Evolutionary conservation across 805 yeast species (phyloP), one percentile per base, ranked within the genome.

Genomic region (Wickerhamomyces mucosus): DNA sequence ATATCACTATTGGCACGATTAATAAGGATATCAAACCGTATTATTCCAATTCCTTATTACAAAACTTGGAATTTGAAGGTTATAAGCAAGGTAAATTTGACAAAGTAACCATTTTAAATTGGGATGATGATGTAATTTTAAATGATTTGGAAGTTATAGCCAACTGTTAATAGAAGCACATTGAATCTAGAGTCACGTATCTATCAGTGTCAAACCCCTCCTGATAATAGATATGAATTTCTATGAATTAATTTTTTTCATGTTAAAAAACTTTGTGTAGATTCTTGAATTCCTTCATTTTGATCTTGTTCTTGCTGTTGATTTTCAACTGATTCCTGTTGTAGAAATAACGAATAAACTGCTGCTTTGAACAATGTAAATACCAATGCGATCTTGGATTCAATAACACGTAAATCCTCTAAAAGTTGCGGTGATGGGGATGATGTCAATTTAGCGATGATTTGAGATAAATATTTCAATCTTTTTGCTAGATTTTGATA

Each of bases 1-100:
- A 88, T 50, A 69, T 86, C 26, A 88, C 96, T 0, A 47, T 84
- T 11, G 95, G 88, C 0, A 70, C 83, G 0, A 46, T 58, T 2
- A 43, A 59, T 2, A 58, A 59, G 1, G 54, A 55, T 0, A 59
- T 68, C 4, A 59, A 53, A 31, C 75, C 92, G 0, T 50, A 59
- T 16, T 69, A 72, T 40, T 69, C 88, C 2, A 75, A 77, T 38
- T 40, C 35, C 4, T 34, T 65, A 18, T 58, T 63, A 13, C 40
- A 48, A 21, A 33, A 29, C 22, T 35, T 42, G 6, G 31, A 37
- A 3, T 30, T 30, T 19, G 28, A 25, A 3, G 34, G 34, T 23
- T 25, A 26, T 1, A 31, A 27, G 4, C 45, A 42, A 21, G 46
- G 45, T 3, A 21, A 12, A 4, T 34, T 32, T 28, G 22, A 32